Evolutionary conservation across 1,139 yeast species (phyloP), one percentile per base, ranked within the genome.

Genomic region (Wickerhamomyces sp.): DNA sequence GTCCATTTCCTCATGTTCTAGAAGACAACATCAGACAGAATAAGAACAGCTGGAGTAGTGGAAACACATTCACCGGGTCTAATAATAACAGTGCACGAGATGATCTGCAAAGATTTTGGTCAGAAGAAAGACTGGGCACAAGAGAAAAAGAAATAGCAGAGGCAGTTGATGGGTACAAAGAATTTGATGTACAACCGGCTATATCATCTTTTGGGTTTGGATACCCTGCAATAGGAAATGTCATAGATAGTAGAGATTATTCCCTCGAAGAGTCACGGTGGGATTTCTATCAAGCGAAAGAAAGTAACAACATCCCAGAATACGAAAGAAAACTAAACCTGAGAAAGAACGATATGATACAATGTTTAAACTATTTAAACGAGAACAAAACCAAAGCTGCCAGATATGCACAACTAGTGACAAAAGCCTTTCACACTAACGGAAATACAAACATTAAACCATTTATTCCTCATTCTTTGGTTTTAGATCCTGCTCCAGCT

Each of bases 181-280:
- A 39, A 12, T 39, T 58, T 19, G 51, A 52, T 34, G 31, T 40
- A 24, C 42, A 38, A 12, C 59, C 63, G 3, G 27, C 44, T 5
- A 43, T 64, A 6, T 58, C 67, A 7, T 56, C 72, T 0, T 68
- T 65, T 49, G 65, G 73, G 32, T 46, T 67, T 25, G 59, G 58
- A 1, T 51, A 53, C 4, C 72, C 72, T 0, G 67, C 68, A 2
- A 57, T 60, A 4, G 55, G 59, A 19, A 72, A 72, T 44, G 53
- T 78, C 32, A 75, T 80, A 7, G 52, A 63, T 3, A 76, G 72
- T 0, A 59, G 82, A 47, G 87, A 81, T 48, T 54, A 72, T 22
- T 78, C 85, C 0, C 67, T 64, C 27, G 86, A 80, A 47, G 87
- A 81, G 51, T 60, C 65, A 28, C 60, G 85, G 39, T 61, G 70